These are phyloP conservation scores for Podaxis sp. DNA, from an alignment of 768 basidiomycete genomes.

Conservation along the genomic window DNA sequence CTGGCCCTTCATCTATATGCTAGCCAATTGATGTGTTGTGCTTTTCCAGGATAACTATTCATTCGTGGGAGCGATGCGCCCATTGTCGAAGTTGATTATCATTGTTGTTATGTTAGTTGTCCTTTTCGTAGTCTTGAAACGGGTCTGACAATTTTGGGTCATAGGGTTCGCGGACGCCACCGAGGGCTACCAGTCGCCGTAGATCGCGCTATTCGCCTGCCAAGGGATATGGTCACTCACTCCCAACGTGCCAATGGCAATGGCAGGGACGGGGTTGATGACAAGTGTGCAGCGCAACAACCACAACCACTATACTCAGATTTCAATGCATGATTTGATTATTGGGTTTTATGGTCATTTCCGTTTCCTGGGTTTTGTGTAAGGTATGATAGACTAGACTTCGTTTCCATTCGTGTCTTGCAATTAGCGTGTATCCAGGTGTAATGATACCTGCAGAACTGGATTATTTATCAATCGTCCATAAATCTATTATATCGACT, in stretches of 20 bases:
- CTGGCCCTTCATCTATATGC: not conserved
- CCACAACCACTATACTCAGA: not conserved
- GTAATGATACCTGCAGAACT: not conserved
- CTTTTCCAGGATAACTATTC: slow-evolving; percentile 52
- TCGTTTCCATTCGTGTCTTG: not conserved
- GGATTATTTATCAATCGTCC: not conserved
- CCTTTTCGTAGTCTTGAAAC: not conserved
- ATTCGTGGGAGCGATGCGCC: slow-evolving; percentile 59
- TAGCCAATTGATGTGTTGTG: not conserved
- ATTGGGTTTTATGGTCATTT: not conserved
- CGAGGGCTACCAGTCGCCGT: slow-evolving; percentile 69
- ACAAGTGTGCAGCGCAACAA: not conserved
- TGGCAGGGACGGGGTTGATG: not conserved
- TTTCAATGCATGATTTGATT: slow-evolving; percentile 4
- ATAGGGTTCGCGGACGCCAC: slow-evolving; percentile 67
- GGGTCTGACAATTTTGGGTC: not conserved
- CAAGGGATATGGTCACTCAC: slow-evolving; percentile 30
- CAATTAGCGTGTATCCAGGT: not conserved
- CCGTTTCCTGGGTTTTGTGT: not conserved
- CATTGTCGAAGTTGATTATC: slow-evolving; percentile 71
- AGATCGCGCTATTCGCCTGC: slow-evolving; percentile 52
- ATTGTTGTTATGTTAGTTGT: slow-evolving; percentile 62
- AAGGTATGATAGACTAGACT: not conserved
- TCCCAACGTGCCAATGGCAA: not conserved
- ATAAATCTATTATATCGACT: not conserved